These are phyloP conservation scores for Fraxinus nigra DNA, from an alignment of 305 asterid species.

Conservation along the genomic window DNA sequence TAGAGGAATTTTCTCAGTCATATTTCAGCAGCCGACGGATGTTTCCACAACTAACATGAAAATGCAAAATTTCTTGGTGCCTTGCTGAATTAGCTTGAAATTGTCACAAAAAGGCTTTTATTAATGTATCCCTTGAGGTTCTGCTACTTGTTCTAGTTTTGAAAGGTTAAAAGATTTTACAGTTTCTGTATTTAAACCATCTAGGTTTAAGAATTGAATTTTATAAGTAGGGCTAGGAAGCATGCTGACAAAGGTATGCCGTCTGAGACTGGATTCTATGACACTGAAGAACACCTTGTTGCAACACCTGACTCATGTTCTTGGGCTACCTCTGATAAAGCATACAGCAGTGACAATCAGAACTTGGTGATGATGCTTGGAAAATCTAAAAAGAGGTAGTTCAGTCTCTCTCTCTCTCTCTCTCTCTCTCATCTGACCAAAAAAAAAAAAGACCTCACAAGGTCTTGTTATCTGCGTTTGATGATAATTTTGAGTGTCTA, in stretches of 20 bases:
- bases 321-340: slow-evolving; percentile 58
- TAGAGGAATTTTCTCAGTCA: background rate
- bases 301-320: slow-evolving; percentile 70
- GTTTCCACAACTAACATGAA: background rate
- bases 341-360: slow-evolving; percentile 54
- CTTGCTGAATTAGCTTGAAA: background rate
- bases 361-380: slow-evolving; percentile 41
- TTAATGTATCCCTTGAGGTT: background rate
- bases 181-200: background rate
- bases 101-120: background rate
- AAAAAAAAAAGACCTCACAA: background rate
- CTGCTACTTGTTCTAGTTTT: slow-evolving; percentile 15
- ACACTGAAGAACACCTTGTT: slow-evolving; percentile 50
- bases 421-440: background rate
- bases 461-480: slow-evolving; percentile 8
- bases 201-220: slow-evolving; percentile 14
- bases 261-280: slow-evolving; percentile 35
- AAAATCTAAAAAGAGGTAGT: slow-evolving; percentile 56
- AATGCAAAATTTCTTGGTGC: background rate
- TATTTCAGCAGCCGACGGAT: background rate
- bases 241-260: slow-evolving; percentile 38
- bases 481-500: slow-evolving; percentile 2
- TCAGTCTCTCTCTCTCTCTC: slow-evolving; percentile 10
- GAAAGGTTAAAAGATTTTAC: slow-evolving; percentile 5
- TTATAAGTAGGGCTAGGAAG: slow-evolving; percentile 48